Conservation (phyloP, 257 asterid species). For the Ligustrum vulgare region DNA sequence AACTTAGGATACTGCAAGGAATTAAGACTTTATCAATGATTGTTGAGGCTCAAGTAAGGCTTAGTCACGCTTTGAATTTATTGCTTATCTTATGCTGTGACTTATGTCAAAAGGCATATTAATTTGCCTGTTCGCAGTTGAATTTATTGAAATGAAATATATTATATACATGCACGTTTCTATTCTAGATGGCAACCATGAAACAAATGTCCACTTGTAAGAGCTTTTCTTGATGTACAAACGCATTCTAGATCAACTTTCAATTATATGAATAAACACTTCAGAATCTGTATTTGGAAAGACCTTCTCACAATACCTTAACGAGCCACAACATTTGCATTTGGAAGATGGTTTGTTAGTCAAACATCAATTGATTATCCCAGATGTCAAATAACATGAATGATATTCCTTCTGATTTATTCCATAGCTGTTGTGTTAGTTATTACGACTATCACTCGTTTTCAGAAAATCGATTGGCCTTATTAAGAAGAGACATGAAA, state of each 20-base stretch:
- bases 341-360: neutral
- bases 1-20: slow-evolving; percentile 45
- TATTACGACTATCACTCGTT: neutral
- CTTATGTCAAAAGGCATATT: neutral
- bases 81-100: neutral
- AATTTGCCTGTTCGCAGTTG: slow-evolving; percentile 2
- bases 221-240: neutral
- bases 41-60: slow-evolving; percentile 66
- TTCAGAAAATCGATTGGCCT: neutral
- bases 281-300: neutral
- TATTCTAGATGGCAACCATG: neutral
- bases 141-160: neutral
- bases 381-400: neutral
- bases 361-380: neutral
- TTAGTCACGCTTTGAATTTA: slow-evolving; percentile 16
- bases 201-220: neutral
- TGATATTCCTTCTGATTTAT: neutral
- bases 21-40: slow-evolving; percentile 36
- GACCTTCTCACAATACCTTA: neutral
- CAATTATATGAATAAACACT: neutral
- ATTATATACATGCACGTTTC: neutral
- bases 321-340: neutral
- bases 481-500: neutral
- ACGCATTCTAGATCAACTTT: neutral
- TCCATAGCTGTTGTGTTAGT: neutral